phyloP scores from a whole-genome alignment of 2,329 filamentous ascomycete genomes.

The Aspergillus sojae region DNA sequence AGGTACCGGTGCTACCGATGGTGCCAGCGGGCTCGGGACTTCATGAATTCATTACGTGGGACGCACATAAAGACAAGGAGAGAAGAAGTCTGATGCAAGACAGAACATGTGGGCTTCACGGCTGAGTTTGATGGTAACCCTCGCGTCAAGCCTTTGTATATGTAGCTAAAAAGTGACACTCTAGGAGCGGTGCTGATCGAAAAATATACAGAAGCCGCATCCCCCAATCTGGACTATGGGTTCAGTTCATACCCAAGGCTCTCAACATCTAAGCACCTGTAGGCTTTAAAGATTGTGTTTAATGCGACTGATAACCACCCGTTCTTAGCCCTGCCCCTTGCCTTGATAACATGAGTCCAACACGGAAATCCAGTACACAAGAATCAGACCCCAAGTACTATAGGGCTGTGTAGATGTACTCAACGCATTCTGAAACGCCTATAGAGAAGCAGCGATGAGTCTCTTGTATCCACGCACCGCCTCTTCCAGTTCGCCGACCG shows the following conservation, averaged over 20 bases:
- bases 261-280: too few relatives aligned
- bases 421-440: not conserved
- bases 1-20: slow-evolving; percentile 19
- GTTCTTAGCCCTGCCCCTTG: too few relatives aligned
- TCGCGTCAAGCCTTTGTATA: not conserved
- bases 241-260: too few relatives aligned
- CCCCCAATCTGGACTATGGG: too few relatives aligned
- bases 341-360: too few relatives aligned
- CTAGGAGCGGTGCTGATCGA: not conserved
- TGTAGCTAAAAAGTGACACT: not conserved
- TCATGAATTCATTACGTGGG: slow-evolving; percentile 7
- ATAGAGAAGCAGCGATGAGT: slow-evolving; percentile 55
- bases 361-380: too few relatives aligned
- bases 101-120: not conserved
- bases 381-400: too few relatives aligned
- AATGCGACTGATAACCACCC: too few relatives aligned
- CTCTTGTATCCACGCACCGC: slow-evolving; percentile 80
- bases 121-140: not conserved
- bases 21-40: slow-evolving; percentile 3
- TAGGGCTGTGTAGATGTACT: too few relatives aligned
- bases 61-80: not conserved
- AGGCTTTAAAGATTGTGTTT: too few relatives aligned
- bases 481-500: slow-evolving; percentile 71
- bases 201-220: not conserved
- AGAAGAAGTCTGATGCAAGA: not conserved